These are phyloP conservation scores for Botrytis deweyae DNA, from an alignment of 2,329 filamentous ascomycete species.

Conservation along the genomic window DNA sequence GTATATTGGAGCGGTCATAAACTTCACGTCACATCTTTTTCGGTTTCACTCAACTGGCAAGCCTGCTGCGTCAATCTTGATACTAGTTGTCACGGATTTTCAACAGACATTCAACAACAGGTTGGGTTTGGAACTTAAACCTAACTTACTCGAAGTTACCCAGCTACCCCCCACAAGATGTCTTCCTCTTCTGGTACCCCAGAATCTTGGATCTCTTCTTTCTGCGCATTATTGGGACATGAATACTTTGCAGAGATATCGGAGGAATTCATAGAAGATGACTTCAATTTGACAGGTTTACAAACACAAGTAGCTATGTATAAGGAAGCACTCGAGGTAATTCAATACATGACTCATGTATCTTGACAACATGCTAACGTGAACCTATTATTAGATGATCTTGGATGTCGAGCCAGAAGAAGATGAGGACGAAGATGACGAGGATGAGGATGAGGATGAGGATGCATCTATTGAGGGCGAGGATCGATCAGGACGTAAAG, in stretches of 20 bases:
- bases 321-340: conserved; percentile 89
- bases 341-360: conserved; percentile 15
- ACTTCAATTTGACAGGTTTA: conserved; percentile 96
- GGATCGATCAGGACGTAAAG: conserved; percentile 48
- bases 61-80: background rate
- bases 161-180: conserved; percentile 29
- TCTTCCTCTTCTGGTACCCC: conserved; percentile 40
- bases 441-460: conserved; percentile 66
- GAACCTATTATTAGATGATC: conserved; percentile 68
- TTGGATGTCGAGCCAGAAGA: conserved; percentile 97
- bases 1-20: background rate
- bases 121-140: background rate
- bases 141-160: background rate
- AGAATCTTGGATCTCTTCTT: conserved; percentile 98
- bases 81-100: background rate
- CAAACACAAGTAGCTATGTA: conserved; percentile 97
- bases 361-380: conserved; percentile 23
- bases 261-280: conserved; percentile 99
- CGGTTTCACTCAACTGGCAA: background rate
- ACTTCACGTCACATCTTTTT: background rate
- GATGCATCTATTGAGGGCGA: conserved; percentile 65
- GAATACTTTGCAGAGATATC: conserved; percentile 99
- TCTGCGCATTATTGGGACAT: conserved; percentile 91
- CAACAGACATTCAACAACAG: conserved; percentile 6
- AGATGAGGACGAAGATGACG: conserved; percentile 79